Evolutionary conservation across 148 eudicot species (phyloP), one percentile per base, ranked within the genome.

Genomic region (Camellia sinensis): DNA sequence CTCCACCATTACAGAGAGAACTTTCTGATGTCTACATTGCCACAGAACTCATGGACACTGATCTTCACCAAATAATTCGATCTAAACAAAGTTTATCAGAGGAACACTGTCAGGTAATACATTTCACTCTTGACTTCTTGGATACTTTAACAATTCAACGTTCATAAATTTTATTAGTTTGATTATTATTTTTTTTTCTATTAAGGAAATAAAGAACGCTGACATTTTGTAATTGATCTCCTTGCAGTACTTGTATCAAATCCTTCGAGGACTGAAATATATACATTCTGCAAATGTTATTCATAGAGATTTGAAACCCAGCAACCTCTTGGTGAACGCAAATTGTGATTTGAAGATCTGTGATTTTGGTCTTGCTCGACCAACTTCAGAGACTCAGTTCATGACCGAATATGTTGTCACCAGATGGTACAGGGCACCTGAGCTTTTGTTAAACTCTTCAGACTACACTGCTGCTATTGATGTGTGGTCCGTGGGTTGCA

Each of bases 361-460:
- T 79, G 98, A 94, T 79, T 94, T 94, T 81, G 98, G 98, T 8
- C 94, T 94, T 56, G 98, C 98, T 22, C 87, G 98, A 46, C 92
- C 95, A 44, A 87, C 88, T 82, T 78, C 86, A 4, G 93, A 91
- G 76, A 92, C 89, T 53, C 92, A 94, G 73, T 90, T 90, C 86
- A 94, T 94, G 98, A 94, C 98, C 3, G 95, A 94, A 67, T 92
- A 92, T 83, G 97, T 94, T 21, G 97, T 94, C 80, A 94, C 95
- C 59, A 87, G 98, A 83, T 94, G 97, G 98, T 92, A 94, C 83
- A 87, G 98, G 74, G 98, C 97, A 50, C 97, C 97, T 7, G 97
- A 92, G 86, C 91, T 94, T 73, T 73, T 92, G 88, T 81, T 94
- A 71, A 94, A 92, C 81, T 94, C 97, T 65, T 94, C 97, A 21